Evolutionary conservation across 2,329 filamentous ascomycete genomes (phyloP).

Genomic region (Cytospora paraplurivora): DNA sequence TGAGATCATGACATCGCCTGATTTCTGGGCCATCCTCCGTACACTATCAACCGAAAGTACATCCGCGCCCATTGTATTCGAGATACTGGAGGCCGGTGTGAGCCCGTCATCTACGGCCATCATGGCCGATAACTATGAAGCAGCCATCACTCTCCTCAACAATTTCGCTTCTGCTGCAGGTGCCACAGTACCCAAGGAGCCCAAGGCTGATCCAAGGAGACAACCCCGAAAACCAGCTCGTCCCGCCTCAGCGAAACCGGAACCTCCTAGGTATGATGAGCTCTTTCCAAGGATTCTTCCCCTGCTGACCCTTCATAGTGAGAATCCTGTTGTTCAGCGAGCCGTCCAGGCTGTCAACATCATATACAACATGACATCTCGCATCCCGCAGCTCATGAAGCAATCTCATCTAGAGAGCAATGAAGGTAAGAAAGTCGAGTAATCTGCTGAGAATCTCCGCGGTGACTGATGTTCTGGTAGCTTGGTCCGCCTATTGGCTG

Average conservation of each 20-base stretch:
- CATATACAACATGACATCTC: constrained; percentile 77
- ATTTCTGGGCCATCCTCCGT: constrained; percentile 93
- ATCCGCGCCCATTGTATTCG: constrained; percentile 77
- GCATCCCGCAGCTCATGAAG: constrained; percentile 84
- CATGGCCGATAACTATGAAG: constrained; percentile 94
- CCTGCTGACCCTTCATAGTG: constrained; percentile 45
- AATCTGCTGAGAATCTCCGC: neutral
- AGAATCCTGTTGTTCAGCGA: constrained; percentile 72
- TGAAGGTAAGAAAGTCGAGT: constrained; percentile 61
- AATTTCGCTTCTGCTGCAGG: constrained; percentile 86
- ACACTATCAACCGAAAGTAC: constrained; percentile 69
- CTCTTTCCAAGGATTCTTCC: constrained; percentile 21
- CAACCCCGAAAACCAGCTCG: constrained; percentile 36
- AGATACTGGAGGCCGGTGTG: constrained; percentile 79
- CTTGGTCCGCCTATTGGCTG: constrained; percentile 97
- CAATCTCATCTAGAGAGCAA: constrained; percentile 89
- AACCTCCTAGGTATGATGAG: constrained; percentile 57
- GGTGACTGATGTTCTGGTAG: constrained; percentile 47
- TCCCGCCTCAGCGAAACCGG: constrained; percentile 48
- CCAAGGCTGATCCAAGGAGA: constrained; percentile 60
- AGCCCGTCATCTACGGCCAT: constrained; percentile 77
- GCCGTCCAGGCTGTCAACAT: constrained; percentile 80
- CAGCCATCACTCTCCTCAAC: constrained; percentile 79
- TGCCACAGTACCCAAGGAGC: constrained; percentile 69
- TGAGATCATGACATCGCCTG: constrained; percentile 93